Evolutionary conservation across 495 filamentous ascomycete species (phyloP), one percentile per base, ranked within the genome.

Genomic region (Daldinia decipiens): DNA sequence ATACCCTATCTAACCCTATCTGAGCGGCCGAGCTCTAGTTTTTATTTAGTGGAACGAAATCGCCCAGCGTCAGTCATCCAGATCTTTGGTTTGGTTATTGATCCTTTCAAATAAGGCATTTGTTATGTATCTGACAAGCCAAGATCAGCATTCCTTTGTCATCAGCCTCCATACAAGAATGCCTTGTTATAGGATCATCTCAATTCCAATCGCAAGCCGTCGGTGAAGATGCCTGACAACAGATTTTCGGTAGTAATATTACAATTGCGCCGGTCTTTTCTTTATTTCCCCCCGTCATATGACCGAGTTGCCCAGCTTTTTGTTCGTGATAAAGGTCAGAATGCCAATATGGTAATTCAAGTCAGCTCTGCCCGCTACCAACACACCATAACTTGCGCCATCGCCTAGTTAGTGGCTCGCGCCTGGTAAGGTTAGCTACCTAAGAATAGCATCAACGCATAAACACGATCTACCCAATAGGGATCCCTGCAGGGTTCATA

Each of bases 381-480:
- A 61, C 24, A 67, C 36, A 58, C 62, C 53, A 45, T 62, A 47
- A 56, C 59, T 54, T 45, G 53, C 59, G 54, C 68, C 53, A 63
- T 63, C 32, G 45, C 53, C 50, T 24, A 61, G 60, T 65, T 72
- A 72, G 26, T 59, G 60, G 68, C 60, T 72, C 70, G 40, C 64
- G 63, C 52, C 58, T 51, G 24, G 15, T 12, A 67, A 62, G 40
- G 40, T 61, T 53, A 19, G 60, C 70, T 68, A 19, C 56, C 70
- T 68, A 72, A 72, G 59, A 72, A 72, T 72, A 72, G 65, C 40
- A 72, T 24, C 65, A 67, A 26, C 55, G 43, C 34, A 29, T 17
- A 34, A 36, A 63, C 38, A 29, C 55, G 52, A 62, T 53, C 66
- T 54, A 67, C 45, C 64, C 50, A 72, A 65, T 65, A 55, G 60